Evolutionary conservation across 345 rosid genomes (phyloP), one percentile per base, ranked within the genome.

Genomic region (Brassica nigra): DNA sequence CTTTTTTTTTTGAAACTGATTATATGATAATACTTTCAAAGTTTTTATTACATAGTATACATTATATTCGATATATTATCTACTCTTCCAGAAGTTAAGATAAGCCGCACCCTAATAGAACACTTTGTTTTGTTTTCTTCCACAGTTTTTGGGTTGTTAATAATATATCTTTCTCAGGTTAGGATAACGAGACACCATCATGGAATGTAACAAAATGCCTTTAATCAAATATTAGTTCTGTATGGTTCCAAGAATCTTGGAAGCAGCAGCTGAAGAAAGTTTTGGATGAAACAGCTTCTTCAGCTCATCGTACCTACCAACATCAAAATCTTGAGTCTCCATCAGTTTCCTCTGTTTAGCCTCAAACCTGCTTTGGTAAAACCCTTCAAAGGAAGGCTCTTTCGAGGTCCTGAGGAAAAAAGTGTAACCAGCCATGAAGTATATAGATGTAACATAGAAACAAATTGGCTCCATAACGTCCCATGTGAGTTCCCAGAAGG

Each of bases 401-500:
- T 78, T 89, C 0, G 90, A 77, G 1, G 99, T 96, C 83, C 80
- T 82, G 47, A 96, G 97, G 88, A 93, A 96, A 83, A 93, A 96
- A 0, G 90, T 58, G 27, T 92, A 96, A 44, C 97, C 86, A 0
- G 86, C 89, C 89, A 92, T 87, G 86, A 86, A 88, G 72, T 94
- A 93, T 1, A 83, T 33, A n/a, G 97, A 88, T 0, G 99, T 92
- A 9, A 88, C 83, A 36, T 80, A 90, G 91, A 89, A 96, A 88
- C 99, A 96, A 14, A 96, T 90, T 1, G 99, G 99, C 37, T 96
- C 99, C 98, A 96, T 96, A 4, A 96, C 97, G 74, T 96, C 98
- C 99, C 99, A 96, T 0, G 97, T 82, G 2, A 96, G 95, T 76
- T 96, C 99, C 99, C 99, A 96, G 39, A 96, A 96, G 0, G 99